A percentile compares a stretch with the other conserved stretches of the same genome.
Evolutionary conservation across 345 rosid species (phyloP).

Genomic region (Eucalyptus cloeziana): DNA sequence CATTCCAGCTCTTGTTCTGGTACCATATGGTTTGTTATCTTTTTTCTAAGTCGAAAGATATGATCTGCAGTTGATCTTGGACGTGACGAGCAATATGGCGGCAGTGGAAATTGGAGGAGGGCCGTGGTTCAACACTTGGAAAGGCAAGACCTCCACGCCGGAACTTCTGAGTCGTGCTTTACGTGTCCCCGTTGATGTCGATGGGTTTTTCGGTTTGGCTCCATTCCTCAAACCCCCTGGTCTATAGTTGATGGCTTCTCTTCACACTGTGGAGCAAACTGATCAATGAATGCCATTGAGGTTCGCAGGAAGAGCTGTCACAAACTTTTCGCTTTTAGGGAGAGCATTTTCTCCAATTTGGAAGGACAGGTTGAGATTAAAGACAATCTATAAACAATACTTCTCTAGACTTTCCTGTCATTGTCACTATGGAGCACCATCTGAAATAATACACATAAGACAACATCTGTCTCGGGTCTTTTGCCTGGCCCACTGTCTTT

Average conservation of each 20-base stretch:
- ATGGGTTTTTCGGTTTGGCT: conserved; percentile 24
- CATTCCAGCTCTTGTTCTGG: neutral
- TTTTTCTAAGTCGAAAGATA: neutral
- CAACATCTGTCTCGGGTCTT: neutral
- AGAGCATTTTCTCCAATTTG: neutral
- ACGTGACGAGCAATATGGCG: conserved; percentile 73
- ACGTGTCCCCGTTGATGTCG: conserved; percentile 54
- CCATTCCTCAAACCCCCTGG: conserved; percentile 87
- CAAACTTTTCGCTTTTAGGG: neutral
- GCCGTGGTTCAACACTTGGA: conserved; percentile 92
- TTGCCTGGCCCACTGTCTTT: neutral
- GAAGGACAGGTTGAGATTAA: neutral
- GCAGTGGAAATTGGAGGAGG: conserved; percentile 96
- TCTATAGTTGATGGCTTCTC: conserved; percentile 15
- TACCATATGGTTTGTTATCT: neutral
- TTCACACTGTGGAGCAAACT: neutral
- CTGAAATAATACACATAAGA: neutral
- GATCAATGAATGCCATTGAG: neutral
- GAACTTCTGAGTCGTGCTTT: conserved; percentile 45
- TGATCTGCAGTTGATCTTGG: conserved; percentile 48
- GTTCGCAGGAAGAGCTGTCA: neutral
- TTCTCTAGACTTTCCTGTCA: neutral
- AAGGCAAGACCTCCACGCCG: conserved; percentile 55
- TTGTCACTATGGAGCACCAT: neutral
- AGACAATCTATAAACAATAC: neutral